Percentiles rank a stretch among this genome's conserved stretches.
phyloP scores from a whole-genome alignment of 768 basidiomycete species.

The Tulasnella sp. region DNA sequence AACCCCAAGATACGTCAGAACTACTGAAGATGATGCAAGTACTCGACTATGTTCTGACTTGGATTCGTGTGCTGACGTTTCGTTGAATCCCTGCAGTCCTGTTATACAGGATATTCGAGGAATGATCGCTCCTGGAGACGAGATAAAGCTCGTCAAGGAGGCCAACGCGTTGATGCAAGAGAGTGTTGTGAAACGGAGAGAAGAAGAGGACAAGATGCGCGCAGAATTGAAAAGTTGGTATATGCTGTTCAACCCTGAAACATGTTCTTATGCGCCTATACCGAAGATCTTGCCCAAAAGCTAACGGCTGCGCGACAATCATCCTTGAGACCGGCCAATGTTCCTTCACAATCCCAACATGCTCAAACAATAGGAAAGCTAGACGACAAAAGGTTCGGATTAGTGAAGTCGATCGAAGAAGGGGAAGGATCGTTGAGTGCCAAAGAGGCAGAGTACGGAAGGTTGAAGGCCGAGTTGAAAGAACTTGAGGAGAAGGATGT shows the following conservation, averaged over 20 bases:
- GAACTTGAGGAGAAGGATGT: constrained; percentile 17
- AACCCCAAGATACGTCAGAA: too few relatives aligned
- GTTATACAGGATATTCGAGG: constrained; percentile 5
- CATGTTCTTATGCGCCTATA: not conserved
- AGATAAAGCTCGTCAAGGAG: constrained; percentile 9
- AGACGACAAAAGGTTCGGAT: constrained; percentile 15
- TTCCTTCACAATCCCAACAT: constrained; percentile 12
- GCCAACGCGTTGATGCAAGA: constrained; percentile 1
- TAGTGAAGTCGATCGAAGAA: constrained; percentile 17
- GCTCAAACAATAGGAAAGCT: constrained; percentile 15
- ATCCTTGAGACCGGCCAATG: constrained; percentile 13
- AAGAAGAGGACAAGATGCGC: constrained; percentile 9
- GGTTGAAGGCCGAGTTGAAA: constrained; percentile 16
- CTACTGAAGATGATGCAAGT: too few relatives aligned
- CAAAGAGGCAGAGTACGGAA: constrained; percentile 12
- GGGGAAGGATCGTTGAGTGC: constrained; percentile 9
- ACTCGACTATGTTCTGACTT: too few relatives aligned
- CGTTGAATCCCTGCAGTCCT: not conserved
- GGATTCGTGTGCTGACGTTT: too few relatives aligned
- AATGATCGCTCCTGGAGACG: constrained; percentile 6
- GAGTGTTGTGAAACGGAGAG: not conserved
- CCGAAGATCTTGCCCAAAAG: constrained; percentile 4
- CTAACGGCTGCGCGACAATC: constrained; percentile 14
- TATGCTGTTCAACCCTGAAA: too few relatives aligned
- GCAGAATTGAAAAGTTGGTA: constrained; percentile 9